These are phyloP conservation scores for Fusarium nanum DNA, from an alignment of 2,329 filamentous ascomycete species.

Conservation along the genomic window DNA sequence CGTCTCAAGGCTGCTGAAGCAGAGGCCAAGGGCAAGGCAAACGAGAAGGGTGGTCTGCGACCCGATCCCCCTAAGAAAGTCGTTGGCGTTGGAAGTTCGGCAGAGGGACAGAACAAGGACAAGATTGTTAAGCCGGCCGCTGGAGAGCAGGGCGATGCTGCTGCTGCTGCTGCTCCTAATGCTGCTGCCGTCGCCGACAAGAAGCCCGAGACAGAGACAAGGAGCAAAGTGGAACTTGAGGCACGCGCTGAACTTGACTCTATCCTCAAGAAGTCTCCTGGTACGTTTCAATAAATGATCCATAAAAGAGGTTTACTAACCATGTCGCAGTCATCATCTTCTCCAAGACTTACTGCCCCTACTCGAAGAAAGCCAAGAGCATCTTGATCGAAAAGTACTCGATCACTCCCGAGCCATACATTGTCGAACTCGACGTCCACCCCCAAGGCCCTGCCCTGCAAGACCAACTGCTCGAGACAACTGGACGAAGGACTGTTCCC, in stretches of 20 bases:
- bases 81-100: slow-evolving; percentile 69
- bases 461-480: slow-evolving; percentile 75
- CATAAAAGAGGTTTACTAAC: slow-evolving; percentile 20
- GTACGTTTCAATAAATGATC: slow-evolving; percentile 61
- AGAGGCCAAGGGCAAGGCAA: slow-evolving; percentile 74
- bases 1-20: slow-evolving; percentile 76
- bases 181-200: slow-evolving; percentile 29
- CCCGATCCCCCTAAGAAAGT: slow-evolving; percentile 69
- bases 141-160: slow-evolving; percentile 31
- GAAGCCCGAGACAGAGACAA: slow-evolving; percentile 62
- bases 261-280: slow-evolving; percentile 86
- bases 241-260: slow-evolving; percentile 77
- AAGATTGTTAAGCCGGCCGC: slow-evolving; percentile 55
- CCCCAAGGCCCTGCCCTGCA: slow-evolving; percentile 80
- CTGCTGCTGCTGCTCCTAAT: slow-evolving; percentile 7
- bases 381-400: slow-evolving; percentile 86
- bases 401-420: slow-evolving; percentile 83
- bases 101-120: slow-evolving; percentile 59
- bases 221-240: slow-evolving; percentile 70
- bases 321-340: slow-evolving; percentile 83
- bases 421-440: slow-evolving; percentile 91
- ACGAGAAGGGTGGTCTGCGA: slow-evolving; percentile 71
- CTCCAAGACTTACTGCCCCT: slow-evolving; percentile 92
- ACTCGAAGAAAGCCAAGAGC: slow-evolving; percentile 85
- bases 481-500: slow-evolving; percentile 86